Evolutionary conservation across 2,329 filamentous ascomycete species (phyloP).

Genomic region (Ambrosiella cleistominuta): DNA sequence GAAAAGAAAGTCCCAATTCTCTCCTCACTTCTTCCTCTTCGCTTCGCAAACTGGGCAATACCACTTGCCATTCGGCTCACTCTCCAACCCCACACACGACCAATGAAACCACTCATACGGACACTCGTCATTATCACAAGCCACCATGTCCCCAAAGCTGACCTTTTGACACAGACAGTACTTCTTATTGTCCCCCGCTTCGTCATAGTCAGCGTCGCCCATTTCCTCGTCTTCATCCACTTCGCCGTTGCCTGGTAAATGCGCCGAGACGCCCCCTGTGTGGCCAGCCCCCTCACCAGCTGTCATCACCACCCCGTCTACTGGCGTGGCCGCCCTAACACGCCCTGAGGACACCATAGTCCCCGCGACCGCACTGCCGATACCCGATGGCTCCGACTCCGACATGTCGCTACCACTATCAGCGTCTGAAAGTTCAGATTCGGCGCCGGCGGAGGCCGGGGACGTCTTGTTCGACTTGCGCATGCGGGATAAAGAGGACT

Average conservation of each 20-base stretch:
- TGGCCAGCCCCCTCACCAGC: background rate
- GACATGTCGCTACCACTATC: slow-evolving; percentile 38
- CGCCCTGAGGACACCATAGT: slow-evolving; percentile 15
- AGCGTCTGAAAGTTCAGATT: slow-evolving; percentile 48
- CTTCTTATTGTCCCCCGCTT: slow-evolving; percentile 59
- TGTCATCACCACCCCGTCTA: background rate
- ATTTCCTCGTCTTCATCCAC: slow-evolving; percentile 38
- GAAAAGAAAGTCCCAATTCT: background rate
- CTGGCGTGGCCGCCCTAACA: slow-evolving; percentile 15
- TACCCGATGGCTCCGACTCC: slow-evolving; percentile 24
- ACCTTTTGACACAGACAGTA: slow-evolving; percentile 74
- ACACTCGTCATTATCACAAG: slow-evolving; percentile 69
- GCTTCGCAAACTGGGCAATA: slow-evolving; percentile 45
- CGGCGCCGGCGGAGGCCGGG: slow-evolving; percentile 42
- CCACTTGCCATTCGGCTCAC: slow-evolving; percentile 50
- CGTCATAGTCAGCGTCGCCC: slow-evolving; percentile 45
- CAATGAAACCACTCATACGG: slow-evolving; percentile 81
- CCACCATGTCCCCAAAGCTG: slow-evolving; percentile 77
- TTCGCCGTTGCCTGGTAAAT: slow-evolving; percentile 22
- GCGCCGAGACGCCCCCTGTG: background rate
- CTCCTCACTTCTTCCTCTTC: slow-evolving; percentile 19
- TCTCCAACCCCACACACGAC: slow-evolving; percentile 52
- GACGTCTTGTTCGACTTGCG: slow-evolving; percentile 44
- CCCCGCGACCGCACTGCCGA: slow-evolving; percentile 21
- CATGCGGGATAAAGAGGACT: slow-evolving; percentile 45